Percentiles rank a stretch among this genome's conserved stretches.
These are phyloP conservation scores for Ambrosia hybrid DNA, from an alignment of 140 eudicot genomes.

Conservation along the genomic window DNA sequence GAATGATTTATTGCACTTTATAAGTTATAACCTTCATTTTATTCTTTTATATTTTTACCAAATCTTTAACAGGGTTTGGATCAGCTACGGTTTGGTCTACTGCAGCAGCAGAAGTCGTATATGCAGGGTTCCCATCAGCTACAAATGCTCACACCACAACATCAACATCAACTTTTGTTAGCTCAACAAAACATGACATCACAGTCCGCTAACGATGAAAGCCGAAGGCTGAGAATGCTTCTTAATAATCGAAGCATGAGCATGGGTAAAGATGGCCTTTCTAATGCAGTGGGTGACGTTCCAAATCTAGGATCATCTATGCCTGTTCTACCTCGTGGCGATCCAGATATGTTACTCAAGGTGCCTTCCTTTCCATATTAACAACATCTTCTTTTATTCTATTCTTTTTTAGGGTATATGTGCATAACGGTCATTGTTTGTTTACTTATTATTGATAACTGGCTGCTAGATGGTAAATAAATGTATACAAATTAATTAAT, in stretches of 20 bases:
- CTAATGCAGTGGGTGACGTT: conserved; percentile 74
- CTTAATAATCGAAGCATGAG: conserved; percentile 63
- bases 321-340: conserved; percentile 76
- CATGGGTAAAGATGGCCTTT: conserved; percentile 68
- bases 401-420: no score
- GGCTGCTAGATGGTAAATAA: no score
- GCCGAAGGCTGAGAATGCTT: conserved; percentile 84
- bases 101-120: conserved; percentile 89
- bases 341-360: conserved; percentile 72
- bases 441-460: no score
- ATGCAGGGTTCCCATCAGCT: conserved; percentile 93
- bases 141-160: conserved; percentile 91
- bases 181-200: conserved; percentile 91
- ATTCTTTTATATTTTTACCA: neutral
- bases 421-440: no score
- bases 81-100: conserved; percentile 81
- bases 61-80: conserved; percentile 59
- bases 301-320: conserved; percentile 77
- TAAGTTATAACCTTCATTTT: neutral
- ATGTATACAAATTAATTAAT: no score
- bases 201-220: conserved; percentile 82
- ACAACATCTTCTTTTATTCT: no score
- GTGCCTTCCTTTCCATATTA: neutral
- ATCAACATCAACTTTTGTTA: conserved; percentile 85
- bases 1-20: neutral